Base-by-base conservation (phyloP, 2,329 filamentous ascomycete species). In the Colletotrichum sansevieriae region DNA sequence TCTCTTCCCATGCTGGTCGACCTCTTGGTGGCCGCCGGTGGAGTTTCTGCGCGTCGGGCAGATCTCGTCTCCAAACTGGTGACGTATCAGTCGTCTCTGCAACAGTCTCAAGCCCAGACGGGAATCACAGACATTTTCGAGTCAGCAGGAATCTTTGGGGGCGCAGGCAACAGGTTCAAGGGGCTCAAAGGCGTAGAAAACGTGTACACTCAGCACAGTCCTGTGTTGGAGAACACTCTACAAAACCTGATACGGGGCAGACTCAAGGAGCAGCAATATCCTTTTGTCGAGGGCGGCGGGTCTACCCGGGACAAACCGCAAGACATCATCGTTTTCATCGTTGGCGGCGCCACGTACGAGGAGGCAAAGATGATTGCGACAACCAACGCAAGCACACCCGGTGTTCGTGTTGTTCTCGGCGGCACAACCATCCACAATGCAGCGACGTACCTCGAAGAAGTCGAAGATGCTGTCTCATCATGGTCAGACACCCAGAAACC, bases 181-280 rank as follows among this genome's bases (percentile, higher is more conserved):
- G 96, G 96, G 0, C 85, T 99, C 13, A 98, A 98, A 76, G 96
- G 96, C 2, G 96, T 99, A 1, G 97, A 99, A 78, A 99, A 99
- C 74, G 96, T 99, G 33, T 99, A 99, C 78, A 99, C 96, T 0
- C 97, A 99, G 78, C 96, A 99, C 79, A 97, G 94, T 6, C 94
- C 97, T 0, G 87, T 94, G 22, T 81, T 99, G 15, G 95, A 98
- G 78, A 88, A 88, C 25, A 98, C 94, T 0, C 82, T 99, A 18
- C 95, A 98, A 77, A 95, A 95, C 74, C 84, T 99, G 59, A 95
- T 98, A 82, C 98, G 97, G 77, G 97, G 96, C 0, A 89, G 92
- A 35, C 81, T 99, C 67, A 92, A 90, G 74, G 93, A 97, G 75
- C 88, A 94, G 72, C 89, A 96, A 71, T 98, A 97, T 76, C 97